These are phyloP conservation scores for Ascochyta pisi DNA, from an alignment of 2,329 filamentous ascomycete genomes.

Conservation along the genomic window DNA sequence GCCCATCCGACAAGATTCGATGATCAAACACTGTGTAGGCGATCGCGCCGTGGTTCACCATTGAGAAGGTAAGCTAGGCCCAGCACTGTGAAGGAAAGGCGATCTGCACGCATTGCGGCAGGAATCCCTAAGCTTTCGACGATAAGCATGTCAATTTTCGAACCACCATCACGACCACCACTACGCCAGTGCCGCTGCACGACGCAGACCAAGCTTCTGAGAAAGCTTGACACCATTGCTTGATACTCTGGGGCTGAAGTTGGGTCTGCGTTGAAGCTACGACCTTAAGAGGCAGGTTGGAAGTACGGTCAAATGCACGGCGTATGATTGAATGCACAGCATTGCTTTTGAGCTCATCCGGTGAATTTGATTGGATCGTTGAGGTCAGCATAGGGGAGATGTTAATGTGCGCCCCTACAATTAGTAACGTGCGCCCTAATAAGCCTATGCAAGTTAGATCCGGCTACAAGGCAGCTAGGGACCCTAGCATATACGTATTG, in stretches of 20 bases:
- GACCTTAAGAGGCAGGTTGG: conserved; percentile 24
- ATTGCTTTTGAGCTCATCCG: not conserved
- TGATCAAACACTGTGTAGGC: not conserved
- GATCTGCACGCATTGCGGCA: conserved; percentile 6
- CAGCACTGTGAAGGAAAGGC: not conserved
- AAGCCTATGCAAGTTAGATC: too few species aligned
- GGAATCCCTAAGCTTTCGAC: conserved; percentile 9
- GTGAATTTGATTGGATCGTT: conserved; percentile 2
- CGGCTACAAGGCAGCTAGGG: too few species aligned
- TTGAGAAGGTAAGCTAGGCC: not conserved
- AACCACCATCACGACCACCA: not conserved
- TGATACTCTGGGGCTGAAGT: conserved; percentile 8
- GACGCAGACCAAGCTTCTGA: conserved; percentile 23
- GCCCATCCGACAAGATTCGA: conserved; percentile 3
- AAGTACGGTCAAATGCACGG: conserved; percentile 10
- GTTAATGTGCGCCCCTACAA: too few species aligned
- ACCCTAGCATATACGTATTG: too few species aligned
- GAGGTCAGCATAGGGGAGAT: too few species aligned
- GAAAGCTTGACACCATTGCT: conserved; percentile 24
- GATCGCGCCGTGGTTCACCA: not conserved
- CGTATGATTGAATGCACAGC: conserved; percentile 5
- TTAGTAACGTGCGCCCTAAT: too few species aligned
- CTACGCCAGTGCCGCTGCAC: not conserved
- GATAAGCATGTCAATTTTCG: conserved; percentile 13
- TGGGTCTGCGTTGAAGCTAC: conserved; percentile 2